These are phyloP conservation scores for Solanum sitiens DNA, from an alignment of 257 asterid species.

Conservation along the genomic window DNA sequence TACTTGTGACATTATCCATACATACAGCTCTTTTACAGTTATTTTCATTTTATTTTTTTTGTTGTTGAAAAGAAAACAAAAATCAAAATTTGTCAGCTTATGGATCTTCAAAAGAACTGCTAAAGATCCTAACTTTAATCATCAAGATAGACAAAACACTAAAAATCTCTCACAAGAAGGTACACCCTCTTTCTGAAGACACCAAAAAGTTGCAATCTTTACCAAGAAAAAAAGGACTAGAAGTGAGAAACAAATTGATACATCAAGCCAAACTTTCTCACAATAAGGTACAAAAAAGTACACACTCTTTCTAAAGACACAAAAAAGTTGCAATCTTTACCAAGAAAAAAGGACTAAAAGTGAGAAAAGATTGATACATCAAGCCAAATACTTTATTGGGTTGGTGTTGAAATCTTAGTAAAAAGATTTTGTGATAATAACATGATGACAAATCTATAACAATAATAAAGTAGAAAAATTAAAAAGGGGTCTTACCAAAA, in stretches of 20 bases:
- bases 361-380: background rate
- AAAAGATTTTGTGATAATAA: background rate
- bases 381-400: background rate
- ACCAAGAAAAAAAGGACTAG: background rate
- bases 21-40: conserved; percentile 9
- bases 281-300: conserved; percentile 27
- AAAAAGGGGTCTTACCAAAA: conserved; percentile 1
- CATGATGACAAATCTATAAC: background rate
- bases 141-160: conserved; percentile 14
- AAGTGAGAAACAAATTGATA: background rate
- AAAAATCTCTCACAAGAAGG: conserved; percentile 16
- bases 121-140: conserved; percentile 28
- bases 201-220: conserved; percentile 34
- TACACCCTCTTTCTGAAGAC: conserved; percentile 5
- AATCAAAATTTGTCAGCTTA: conserved; percentile 3
- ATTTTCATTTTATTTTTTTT: background rate
- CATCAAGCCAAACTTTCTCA: conserved; percentile 5
- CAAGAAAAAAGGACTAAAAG: background rate
- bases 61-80: background rate
- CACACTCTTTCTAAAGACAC: conserved; percentile 1
- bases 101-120: conserved; percentile 29
- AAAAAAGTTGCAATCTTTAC: conserved; percentile 35
- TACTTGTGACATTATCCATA: conserved; percentile 14
- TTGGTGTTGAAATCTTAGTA: background rate
- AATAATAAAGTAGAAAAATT: background rate